phyloP scores from a whole-genome alignment of 2,329 filamentous ascomycete species.

The Fusarium sp. region DNA sequence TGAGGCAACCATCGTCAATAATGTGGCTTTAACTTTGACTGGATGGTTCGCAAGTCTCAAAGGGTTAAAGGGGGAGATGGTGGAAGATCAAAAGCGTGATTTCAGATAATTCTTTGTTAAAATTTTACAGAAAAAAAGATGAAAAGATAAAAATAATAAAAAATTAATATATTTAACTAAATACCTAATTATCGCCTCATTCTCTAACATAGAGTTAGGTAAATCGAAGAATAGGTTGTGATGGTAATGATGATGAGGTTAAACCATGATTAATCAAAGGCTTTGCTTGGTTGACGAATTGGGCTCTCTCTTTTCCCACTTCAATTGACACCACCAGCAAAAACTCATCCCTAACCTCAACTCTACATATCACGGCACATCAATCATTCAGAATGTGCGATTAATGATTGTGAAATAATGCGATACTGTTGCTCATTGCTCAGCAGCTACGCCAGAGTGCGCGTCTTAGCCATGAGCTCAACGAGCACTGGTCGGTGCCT shows the following conservation, averaged over 20 bases:
- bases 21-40: neutral
- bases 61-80: neutral
- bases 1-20: neutral
- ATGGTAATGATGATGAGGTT: neutral
- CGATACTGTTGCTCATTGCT: neutral
- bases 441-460: constrained; percentile 1
- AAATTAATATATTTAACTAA: neutral
- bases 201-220: neutral
- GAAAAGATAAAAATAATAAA: neutral
- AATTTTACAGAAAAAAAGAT: neutral
- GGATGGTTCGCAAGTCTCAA: neutral
- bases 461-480: constrained; percentile 3
- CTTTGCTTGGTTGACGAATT: neutral
- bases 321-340: neutral
- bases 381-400: neutral
- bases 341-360: neutral
- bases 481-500: constrained; percentile 17
- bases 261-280: neutral
- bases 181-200: neutral
- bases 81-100: neutral
- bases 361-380: neutral
- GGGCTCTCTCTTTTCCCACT: neutral
- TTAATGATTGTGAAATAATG: neutral
- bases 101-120: neutral
- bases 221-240: neutral